Base-by-base conservation (phyloP, 805 yeast species). In the Wickerhamomyces tratensis region DNA sequence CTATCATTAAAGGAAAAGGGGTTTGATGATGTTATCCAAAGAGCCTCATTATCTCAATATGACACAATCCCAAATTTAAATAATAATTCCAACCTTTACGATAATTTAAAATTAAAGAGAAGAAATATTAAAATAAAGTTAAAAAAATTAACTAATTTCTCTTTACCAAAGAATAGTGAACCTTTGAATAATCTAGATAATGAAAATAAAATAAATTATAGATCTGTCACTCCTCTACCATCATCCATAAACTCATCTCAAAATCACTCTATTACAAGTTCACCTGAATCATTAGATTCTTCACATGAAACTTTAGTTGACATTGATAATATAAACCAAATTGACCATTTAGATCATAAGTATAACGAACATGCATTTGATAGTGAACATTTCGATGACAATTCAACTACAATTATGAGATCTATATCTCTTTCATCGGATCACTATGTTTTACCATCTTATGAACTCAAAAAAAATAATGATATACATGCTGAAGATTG, bases 371-470 rank as follows among this genome's bases (percentile, higher is more conserved):
- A 20, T 20, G 2, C 20, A 20, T 20, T 20, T 20, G 20, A 27
- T 8, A 27, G 7, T 27, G 30, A 27, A 8, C 30, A 27, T 27
- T 7, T 27, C 5, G 30, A 27, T 10, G 10, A 27, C 3, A 4
- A 27, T 27, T 31, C 34, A 11, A 12, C n/a, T 12, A 31, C 34
- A 31, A 31, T 31, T 7, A 31, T 31, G 7, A 31, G 34, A 31
- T 31, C 34, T 11, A 8, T 12, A 8, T 31, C 34, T 6, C n/a
- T 2, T 12, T 31, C 34, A 2, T 11, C n/a, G 7, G 57, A 56
- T 38, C 60, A 58, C 8, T 56, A 56, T 30, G 51, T 56, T 6
- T 12, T 39, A 25, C 50, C 52, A n/a, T 29, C 44, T 2, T 46
- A 43, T 37, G 40, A 40, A 31, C 4, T 36, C 14, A 25, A 20